Evolutionary conservation across 495 filamentous ascomycete species (phyloP), one percentile per base, ranked within the genome.

Genomic region (Friedmanniomyces simplex): DNA sequence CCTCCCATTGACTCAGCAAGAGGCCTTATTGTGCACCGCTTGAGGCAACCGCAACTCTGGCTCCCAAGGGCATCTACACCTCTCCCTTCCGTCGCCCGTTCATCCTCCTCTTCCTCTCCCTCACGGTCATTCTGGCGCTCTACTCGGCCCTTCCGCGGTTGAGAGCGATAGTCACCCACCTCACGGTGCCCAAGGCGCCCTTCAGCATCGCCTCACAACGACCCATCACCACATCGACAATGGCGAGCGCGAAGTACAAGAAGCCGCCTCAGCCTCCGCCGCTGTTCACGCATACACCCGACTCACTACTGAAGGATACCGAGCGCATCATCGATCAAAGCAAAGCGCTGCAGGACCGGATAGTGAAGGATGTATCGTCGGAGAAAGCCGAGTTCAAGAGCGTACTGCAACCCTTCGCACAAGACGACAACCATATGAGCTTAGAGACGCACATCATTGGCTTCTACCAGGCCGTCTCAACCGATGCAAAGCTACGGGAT

Each of bases 261-360:
- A 84, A 78, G 59, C 89, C 90, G 51, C 89, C 90, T 20, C 90
- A 96, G 69, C 75, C 83, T 21, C 91, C 93, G 39, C 89, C 91
- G 18, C 74, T 82, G 42, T 96, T 96, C 73, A 90, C 82, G 0
- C 88, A 87, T 50, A 96, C 89, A 46, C 81, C 86, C 20, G 73
- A 83, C 55, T 84, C 82, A 45, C 75, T 98, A 54, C 71, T 94
- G 21, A 76, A 79, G 54, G 89, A 91, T 65, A 85, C 91, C 36
- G 82, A 91, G 69, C 73, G 75, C 36, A 70, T 95, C 47, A 88
- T 90, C 58, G 78, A 84, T 22, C 74, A 67, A 43, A 87, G 84
- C 16, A 83, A 84, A 48, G 71, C 72, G 12, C 67, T 93, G 34
- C 81, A 93, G 56, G 87, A 97, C 72, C 77, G 77, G 53, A 76